Evolutionary conservation across 2,329 filamentous ascomycete species (phyloP).

Genomic region (Talaromyces sp.): DNA sequence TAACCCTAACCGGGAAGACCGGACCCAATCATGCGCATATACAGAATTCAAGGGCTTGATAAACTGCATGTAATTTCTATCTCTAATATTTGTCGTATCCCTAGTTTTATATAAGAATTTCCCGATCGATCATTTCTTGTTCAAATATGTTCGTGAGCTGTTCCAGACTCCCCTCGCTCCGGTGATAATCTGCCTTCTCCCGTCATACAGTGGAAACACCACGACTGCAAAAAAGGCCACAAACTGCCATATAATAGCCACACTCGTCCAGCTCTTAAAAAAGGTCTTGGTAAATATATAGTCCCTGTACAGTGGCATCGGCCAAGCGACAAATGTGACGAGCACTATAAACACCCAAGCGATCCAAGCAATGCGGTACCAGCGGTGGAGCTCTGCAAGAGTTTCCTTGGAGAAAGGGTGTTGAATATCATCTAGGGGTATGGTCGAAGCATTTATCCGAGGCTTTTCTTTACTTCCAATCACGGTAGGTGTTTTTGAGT

Average conservation of each 20-base stretch:
- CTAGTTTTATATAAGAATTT: no score
- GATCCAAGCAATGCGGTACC: slow-evolving; percentile 38
- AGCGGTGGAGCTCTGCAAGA: slow-evolving; percentile 28
- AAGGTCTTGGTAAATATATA: slow-evolving; percentile 46
- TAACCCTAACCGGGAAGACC: neutral
- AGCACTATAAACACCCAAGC: slow-evolving; percentile 40
- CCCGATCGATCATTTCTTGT: neutral
- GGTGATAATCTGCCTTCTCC: slow-evolving; percentile 34
- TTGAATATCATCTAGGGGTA: slow-evolving; percentile 34
- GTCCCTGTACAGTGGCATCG: slow-evolving; percentile 45
- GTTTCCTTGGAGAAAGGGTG: slow-evolving; percentile 41
- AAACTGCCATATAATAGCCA: slow-evolving; percentile 47
- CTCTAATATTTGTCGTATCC: no score
- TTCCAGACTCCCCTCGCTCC: neutral
- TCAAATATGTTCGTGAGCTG: neutral
- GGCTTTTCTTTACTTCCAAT: neutral
- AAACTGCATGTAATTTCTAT: no score
- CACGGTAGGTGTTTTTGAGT: neutral
- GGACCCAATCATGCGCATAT: no score
- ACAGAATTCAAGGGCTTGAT: no score
- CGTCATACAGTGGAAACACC: slow-evolving; percentile 46
- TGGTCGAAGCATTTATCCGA: neutral
- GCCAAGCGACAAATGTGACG: slow-evolving; percentile 46
- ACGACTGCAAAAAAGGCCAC: slow-evolving; percentile 43
- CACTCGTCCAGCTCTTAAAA: slow-evolving; percentile 42